Evolutionary conservation across 768 basidiomycete genomes (phyloP).

Genomic region (Kwoniella sp.): DNA sequence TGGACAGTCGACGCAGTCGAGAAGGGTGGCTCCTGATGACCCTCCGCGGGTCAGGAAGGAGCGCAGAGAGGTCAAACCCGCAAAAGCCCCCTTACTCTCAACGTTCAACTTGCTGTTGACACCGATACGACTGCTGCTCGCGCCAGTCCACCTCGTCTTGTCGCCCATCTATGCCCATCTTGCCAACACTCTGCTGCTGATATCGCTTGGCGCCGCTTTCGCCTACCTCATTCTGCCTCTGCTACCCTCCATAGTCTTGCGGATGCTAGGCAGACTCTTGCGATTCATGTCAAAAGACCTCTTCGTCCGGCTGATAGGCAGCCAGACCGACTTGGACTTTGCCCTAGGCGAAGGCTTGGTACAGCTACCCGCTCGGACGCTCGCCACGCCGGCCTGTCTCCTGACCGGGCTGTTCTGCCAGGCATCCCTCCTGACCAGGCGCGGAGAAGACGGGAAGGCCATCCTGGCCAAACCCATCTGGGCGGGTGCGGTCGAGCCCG

Average conservation of each 20-base stretch:
- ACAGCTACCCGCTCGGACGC: slow-evolving; percentile 12
- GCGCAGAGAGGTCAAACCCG: too few species aligned
- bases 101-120: slow-evolving; percentile 14
- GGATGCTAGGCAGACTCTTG: neutral
- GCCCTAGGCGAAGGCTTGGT: slow-evolving; percentile 3
- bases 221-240: slow-evolving; percentile 9
- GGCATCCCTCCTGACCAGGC: slow-evolving; percentile 13
- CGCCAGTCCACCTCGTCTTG: slow-evolving; percentile 13
- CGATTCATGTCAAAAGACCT: slow-evolving; percentile 6
- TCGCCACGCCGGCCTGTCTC: slow-evolving; percentile 15
- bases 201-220: neutral
- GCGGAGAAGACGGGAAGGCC: neutral
- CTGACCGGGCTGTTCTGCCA: slow-evolving; percentile 16
- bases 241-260: slow-evolving; percentile 17
- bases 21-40: too few species aligned
- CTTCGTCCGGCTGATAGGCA: neutral
- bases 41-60: too few species aligned
- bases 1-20: neutral
- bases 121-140: slow-evolving; percentile 13
- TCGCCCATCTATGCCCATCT: slow-evolving; percentile 17
- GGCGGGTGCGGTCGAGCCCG: neutral
- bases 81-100: neutral
- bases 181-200: slow-evolving; percentile 2
- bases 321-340: neutral
- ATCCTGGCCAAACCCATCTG: slow-evolving; percentile 24